These are phyloP conservation scores for Ceriops zippeliana DNA, from an alignment of 345 rosid species.

Conservation along the genomic window DNA sequence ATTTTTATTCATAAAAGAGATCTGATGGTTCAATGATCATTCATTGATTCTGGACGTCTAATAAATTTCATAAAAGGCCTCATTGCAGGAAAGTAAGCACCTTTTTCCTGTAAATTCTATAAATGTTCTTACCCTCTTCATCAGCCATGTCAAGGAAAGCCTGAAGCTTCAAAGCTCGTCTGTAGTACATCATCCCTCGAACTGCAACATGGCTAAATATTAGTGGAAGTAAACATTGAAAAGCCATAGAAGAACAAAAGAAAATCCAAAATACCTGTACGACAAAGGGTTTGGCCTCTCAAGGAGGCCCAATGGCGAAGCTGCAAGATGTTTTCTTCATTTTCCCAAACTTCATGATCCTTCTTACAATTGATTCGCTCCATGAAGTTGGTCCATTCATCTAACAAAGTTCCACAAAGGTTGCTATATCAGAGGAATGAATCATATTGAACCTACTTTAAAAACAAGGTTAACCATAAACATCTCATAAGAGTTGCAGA, in stretches of 20 bases:
- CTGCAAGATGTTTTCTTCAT: constrained; percentile 90
- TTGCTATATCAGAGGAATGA: not conserved
- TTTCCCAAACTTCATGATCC: constrained; percentile 72
- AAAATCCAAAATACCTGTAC: constrained; percentile 61
- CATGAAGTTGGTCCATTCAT: constrained; percentile 96
- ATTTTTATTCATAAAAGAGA: not conserved
- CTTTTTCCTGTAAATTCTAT: not conserved
- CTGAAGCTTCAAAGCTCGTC: constrained; percentile 96
- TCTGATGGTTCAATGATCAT: not conserved
- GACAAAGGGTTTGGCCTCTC: constrained; percentile 91
- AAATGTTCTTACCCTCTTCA: constrained; percentile 53
- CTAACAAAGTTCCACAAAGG: constrained; percentile 34
- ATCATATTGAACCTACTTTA: constrained; percentile 7
- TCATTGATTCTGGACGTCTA: not conserved
- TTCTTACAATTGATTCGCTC: constrained; percentile 73
- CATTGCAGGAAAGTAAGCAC: constrained; percentile 4
- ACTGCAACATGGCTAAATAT: constrained; percentile 45
- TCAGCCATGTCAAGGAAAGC: constrained; percentile 98
- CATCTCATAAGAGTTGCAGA: constrained; percentile 10
- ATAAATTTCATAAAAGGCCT: not conserved
- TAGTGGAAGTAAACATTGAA: constrained; percentile 13
- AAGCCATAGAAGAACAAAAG: not conserved
- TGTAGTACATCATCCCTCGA: constrained; percentile 98
- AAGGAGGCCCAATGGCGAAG: constrained; percentile 97
- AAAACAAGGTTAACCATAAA: constrained; percentile 5